A percentile compares a stretch with the other conserved stretches of the same genome.
phyloP scores from a whole-genome alignment of 2,329 filamentous ascomycete genomes.

The Arthrobotrys megalospora region DNA sequence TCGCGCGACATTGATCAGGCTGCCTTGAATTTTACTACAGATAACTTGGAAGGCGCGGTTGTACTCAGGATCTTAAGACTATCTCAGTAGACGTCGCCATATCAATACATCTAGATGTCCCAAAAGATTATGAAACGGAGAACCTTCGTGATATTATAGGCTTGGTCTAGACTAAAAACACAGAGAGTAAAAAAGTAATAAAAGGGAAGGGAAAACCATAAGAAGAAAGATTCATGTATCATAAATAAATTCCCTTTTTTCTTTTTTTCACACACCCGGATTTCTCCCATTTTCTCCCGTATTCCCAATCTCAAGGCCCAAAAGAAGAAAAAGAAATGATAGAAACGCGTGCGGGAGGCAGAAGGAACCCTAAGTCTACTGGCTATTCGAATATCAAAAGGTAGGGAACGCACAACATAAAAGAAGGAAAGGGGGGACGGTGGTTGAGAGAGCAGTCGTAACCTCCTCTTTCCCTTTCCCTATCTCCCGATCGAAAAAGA shows the following conservation, averaged over 20 bases:
- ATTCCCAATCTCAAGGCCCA: background rate
- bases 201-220: constrained; percentile 18
- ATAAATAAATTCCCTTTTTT: constrained; percentile 12
- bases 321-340: background rate
- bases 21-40: too few species aligned
- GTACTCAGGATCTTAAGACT: too few species aligned
- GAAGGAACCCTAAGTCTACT: constrained; percentile 3
- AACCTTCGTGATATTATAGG: constrained; percentile 60
- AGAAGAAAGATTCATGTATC: constrained; percentile 39
- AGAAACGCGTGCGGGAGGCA: background rate
- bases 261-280: constrained; percentile 1
- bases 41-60: too few species aligned
- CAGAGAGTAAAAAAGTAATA: constrained; percentile 39
- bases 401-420: constrained; percentile 7
- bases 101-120: too few species aligned
- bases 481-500: constrained; percentile 31
- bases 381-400: constrained; percentile 27
- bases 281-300: background rate
- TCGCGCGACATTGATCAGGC: too few species aligned
- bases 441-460: constrained; percentile 2
- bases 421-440: background rate
- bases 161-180: constrained; percentile 40
- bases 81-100: too few species aligned
- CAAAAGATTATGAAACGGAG: constrained; percentile 15
- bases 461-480: constrained; percentile 14